Percentiles rank a stretch among this genome's conserved stretches.
Evolutionary conservation across 2,329 filamentous ascomycete species (phyloP).

Genomic region (Ophioceras dolichostomum): DNA sequence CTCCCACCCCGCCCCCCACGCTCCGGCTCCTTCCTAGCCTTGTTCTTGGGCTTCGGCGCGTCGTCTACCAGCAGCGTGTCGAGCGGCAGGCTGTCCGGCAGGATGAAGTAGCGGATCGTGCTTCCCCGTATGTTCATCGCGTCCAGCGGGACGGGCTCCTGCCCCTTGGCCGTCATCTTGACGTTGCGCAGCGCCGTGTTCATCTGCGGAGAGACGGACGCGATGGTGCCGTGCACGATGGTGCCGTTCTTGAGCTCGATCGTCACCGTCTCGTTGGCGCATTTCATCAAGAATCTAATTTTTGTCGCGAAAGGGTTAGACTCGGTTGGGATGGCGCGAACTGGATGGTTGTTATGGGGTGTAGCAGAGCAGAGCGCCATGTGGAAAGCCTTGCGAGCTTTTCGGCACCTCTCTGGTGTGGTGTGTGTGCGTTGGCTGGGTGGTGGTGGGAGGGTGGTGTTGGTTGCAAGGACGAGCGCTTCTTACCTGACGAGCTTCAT

Average conservation of each 20-base stretch:
- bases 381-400: conserved; percentile 25
- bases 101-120: conserved; percentile 92
- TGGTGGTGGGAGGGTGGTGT: conserved; percentile 11
- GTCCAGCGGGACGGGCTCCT: conserved; percentile 79
- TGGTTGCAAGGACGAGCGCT: too few relatives aligned
- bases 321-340: conserved; percentile 7
- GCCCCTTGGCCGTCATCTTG: conserved; percentile 87
- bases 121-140: conserved; percentile 95
- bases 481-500: conserved; percentile 97
- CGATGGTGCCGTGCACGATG: conserved; percentile 93
- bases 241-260: conserved; percentile 98
- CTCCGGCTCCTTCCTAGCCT: conserved; percentile 84
- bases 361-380: neutral
- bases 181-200: conserved; percentile 92
- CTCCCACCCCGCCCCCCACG: conserved; percentile 42
- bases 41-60: conserved; percentile 97
- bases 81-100: conserved; percentile 87
- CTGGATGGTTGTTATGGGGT: neutral
- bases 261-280: conserved; percentile 94
- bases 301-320: too few relatives aligned
- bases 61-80: conserved; percentile 96
- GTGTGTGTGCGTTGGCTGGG: conserved; percentile 5
- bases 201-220: conserved; percentile 95
- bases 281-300: conserved; percentile 99
- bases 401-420: conserved; percentile 17